Base-by-base conservation (phyloP, 164 flowering plant genomes). In the Nymphaea colorata region DNA sequence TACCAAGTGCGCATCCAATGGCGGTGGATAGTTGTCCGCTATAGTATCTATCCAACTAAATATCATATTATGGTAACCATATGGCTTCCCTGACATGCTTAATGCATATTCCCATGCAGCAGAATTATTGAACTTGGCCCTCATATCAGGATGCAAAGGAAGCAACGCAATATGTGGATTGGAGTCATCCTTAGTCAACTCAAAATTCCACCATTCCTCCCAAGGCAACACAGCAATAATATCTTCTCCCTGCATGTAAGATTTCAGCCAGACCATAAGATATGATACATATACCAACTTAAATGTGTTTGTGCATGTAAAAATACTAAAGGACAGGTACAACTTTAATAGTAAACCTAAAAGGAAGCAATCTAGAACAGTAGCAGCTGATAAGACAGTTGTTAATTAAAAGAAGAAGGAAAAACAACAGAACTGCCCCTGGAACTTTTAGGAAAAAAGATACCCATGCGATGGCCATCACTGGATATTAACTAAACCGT, bases 171-270 rank as follows among this genome's bases (percentile, higher is more conserved):
- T 88, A 10, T 95, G 99, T 43, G 99, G 94, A 82, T 95, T 88
- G 59, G 97, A 72, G 68, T 91, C 91, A 76, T 95, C 99, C 76
- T 88, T 85, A 42, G 80, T 87, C 75, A 86, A 76, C 83, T 87
- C 94, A 77, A 81, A 90, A 0, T 89, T 82, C 99, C 99, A 95
- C 99, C 99, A 95, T 66, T 95, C 98, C 11, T 95, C 94, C 99
- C 99, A 95, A 67, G 97, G 86, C 75, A 95, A 62, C 43, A 90
- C 41, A 43, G 85, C 98, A 77, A 95, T 81, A 45, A 90, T 64
- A 83, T 87, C 90, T 77, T 88, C 93, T 68, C 98, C 99, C 99
- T 95, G 64, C 42, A 82, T 70, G n/a, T 45, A 18, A 64, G 44
- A 69, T 43, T n/a, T 6, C 8, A 61, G 64, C 16, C 12, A 14